Conservation (phyloP, 1,284 basidiomycete genomes). For the Ustilago curta region DNA sequence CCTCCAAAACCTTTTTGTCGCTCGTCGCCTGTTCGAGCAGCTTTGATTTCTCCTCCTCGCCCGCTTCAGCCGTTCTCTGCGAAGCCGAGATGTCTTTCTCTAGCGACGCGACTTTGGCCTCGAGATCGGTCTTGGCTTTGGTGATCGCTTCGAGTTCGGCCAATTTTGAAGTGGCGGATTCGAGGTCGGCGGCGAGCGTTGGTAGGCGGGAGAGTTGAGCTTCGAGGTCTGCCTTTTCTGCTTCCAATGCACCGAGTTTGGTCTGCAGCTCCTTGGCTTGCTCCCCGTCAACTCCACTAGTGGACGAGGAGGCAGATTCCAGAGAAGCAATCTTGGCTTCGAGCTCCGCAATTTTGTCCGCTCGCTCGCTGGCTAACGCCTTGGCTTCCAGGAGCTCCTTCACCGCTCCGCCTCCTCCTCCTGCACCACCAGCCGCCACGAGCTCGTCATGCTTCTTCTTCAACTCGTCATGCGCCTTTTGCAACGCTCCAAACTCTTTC, state of each 20-base stretch:
- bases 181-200: constrained; percentile 5
- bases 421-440: background rate
- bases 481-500: constrained; percentile 32
- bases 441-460: constrained; percentile 41
- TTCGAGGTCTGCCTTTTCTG: constrained; percentile 18
- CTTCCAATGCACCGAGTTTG: constrained; percentile 9
- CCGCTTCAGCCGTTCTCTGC: constrained; percentile 42
- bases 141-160: background rate
- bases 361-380: constrained; percentile 14
- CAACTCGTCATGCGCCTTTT: constrained; percentile 38
- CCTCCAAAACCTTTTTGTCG: constrained; percentile 72
- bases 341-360: constrained; percentile 23
- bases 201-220: background rate
- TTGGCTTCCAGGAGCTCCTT: constrained; percentile 32
- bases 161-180: constrained; percentile 2
- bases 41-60: constrained; percentile 91
- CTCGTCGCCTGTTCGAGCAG: constrained; percentile 72
- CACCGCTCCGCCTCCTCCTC: constrained; percentile 10
- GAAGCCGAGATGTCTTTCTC: constrained; percentile 12
- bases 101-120: constrained; percentile 13
- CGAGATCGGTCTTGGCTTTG: constrained; percentile 3
- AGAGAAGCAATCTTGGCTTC: constrained; percentile 13
- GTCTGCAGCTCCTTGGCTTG: constrained; percentile 9
- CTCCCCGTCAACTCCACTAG: background rate
- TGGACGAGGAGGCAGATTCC: background rate